A percentile compares a stretch with the other conserved stretches of the same genome.
Evolutionary conservation across 73 alveolate species (phyloP).

Genomic region (Stentor coeruleus): DNA sequence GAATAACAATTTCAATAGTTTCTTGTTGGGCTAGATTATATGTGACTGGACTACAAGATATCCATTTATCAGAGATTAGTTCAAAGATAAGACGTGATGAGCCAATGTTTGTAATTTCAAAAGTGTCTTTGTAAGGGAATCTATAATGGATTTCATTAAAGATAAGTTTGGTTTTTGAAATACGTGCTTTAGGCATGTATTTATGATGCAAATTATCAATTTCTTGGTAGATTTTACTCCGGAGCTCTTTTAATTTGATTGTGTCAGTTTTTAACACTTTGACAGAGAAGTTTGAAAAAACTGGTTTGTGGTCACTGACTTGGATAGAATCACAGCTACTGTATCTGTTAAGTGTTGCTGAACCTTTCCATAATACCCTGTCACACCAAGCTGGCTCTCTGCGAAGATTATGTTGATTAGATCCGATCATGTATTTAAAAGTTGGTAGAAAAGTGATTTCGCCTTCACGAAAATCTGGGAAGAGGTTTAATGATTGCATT

Average conservation of each 20-base stretch:
- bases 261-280: neutral
- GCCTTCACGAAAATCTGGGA: neutral
- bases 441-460: slow-evolving; percentile 12
- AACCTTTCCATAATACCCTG: neutral
- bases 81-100: neutral
- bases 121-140: too few species aligned
- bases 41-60: neutral
- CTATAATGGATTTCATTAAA: neutral
- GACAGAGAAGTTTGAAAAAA: neutral
- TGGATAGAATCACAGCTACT: neutral
- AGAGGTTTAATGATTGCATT: neutral
- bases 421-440: neutral
- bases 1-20: neutral
- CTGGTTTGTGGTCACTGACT: slow-evolving; percentile 23
- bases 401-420: neutral
- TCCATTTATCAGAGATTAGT: neutral
- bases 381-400: slow-evolving; percentile 26
- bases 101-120: neutral
- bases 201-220: neutral
- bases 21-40: neutral
- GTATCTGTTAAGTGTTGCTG: neutral
- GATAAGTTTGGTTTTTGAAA: neutral
- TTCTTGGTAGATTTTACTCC: neutral
- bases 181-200: neutral
- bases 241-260: neutral